A percentile compares a stretch with the other conserved stretches of the same genome.
Conservation (phyloP, 2,329 filamentous ascomycete genomes). For the Lizonia empirigonia region DNA sequence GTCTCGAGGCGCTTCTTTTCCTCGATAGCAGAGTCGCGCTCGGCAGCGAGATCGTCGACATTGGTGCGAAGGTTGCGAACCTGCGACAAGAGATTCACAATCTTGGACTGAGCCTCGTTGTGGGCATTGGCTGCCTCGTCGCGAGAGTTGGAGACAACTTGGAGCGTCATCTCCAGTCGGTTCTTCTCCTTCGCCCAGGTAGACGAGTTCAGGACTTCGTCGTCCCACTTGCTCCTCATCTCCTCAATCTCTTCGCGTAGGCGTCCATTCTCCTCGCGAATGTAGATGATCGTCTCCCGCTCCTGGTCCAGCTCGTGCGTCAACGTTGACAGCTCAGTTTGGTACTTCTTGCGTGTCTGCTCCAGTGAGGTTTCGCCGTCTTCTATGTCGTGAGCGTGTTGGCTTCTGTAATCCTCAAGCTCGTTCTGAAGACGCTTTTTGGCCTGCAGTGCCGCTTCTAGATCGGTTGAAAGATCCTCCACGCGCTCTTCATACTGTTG, state of each 20-base stretch:
- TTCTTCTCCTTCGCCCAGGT: slow-evolving; percentile 99
- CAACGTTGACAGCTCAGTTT: slow-evolving; percentile 85
- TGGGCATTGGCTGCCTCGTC: slow-evolving; percentile 93
- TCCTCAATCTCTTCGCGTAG: slow-evolving; percentile 96
- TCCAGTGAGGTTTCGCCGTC: slow-evolving; percentile 96
- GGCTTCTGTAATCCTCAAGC: slow-evolving; percentile 94
- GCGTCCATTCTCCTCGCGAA: slow-evolving; percentile 81
- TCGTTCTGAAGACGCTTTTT: slow-evolving; percentile 97
- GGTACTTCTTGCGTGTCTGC: slow-evolving; percentile 97
- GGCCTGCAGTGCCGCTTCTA: slow-evolving; percentile 81
- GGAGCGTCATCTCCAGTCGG: slow-evolving; percentile 84
- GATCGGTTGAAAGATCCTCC: slow-evolving; percentile 88
- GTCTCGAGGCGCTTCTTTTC: slow-evolving; percentile 91
- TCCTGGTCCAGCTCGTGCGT: slow-evolving; percentile 93
- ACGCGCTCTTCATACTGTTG: slow-evolving; percentile 89
- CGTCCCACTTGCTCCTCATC: slow-evolving; percentile 94
- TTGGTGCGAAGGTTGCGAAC: slow-evolving; percentile 82
- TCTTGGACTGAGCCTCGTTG: slow-evolving; percentile 92
- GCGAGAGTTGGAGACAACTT: slow-evolving; percentile 86
- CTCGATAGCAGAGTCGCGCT: slow-evolving; percentile 81
- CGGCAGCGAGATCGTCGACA: slow-evolving; percentile 82
- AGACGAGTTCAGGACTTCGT: slow-evolving; percentile 95
- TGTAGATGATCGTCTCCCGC: slow-evolving; percentile 85
- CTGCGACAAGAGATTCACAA: slow-evolving; percentile 87
- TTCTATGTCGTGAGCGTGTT: slow-evolving; percentile 93